Evolutionary conservation across 495 filamentous ascomycete genomes (phyloP), one percentile per base, ranked within the genome.

Genomic region (Talaromyces stipitatus): DNA sequence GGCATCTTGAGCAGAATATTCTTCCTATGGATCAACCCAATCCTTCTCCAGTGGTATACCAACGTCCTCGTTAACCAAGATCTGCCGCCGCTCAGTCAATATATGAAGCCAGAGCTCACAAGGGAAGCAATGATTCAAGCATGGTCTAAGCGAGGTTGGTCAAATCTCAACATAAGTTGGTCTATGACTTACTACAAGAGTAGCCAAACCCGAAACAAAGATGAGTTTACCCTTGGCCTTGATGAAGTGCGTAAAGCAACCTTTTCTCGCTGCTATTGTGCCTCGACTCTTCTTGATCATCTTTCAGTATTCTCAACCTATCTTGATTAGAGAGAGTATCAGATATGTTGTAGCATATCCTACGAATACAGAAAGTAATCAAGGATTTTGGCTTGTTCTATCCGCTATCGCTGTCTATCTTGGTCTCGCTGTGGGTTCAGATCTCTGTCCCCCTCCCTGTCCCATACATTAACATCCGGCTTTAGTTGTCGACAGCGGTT

Each of bases 261-360:
- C 75, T 50, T 52, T 85, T 7, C 61, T 76, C 2, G 66, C 73
- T 11, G 78, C 70, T 4, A 69, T 83, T 43, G 72, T 75, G 3
- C 82, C 85, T 2, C 69, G 83, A 27, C 62, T 79, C 2, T 78
- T 68, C 30, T 71, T 83, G 2, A 82, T 79, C 16, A 82, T 71
- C 0, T 84, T 88, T 66, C 78, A 70, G 48, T 81, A 85, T 58
- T 79, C 76, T 45, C 85, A 88, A 62, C 85, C 86, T 2, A 74
- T 88, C 36, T 72, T 89, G 20, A 73, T 89, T 7, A 71, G 80
- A 33, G 68, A 74, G 11, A 73, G 81, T 0, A 63, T 85, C 6
- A 62, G 61, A 6, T 79, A 79, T 18, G 75, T 79, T 7, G 54
- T 16, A 8, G 14, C 30, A n/a, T 7, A 23, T 36, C 29, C 52